Conservation (phyloP, 1,284 basidiomycete species). For the Stereum hirsutum region DNA sequence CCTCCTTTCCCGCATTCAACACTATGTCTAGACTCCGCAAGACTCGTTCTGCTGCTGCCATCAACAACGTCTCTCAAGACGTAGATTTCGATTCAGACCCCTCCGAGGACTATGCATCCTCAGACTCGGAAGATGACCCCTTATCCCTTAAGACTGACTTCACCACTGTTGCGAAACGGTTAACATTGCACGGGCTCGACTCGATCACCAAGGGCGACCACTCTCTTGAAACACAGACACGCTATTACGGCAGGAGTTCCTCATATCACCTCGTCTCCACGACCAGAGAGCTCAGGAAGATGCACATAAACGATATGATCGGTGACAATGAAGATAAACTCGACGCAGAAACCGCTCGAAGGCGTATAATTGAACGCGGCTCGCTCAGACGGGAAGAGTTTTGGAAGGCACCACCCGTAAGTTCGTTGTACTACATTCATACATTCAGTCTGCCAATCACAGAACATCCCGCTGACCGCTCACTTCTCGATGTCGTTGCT, state of each 20-base stretch:
- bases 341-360: not conserved
- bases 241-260: conserved; percentile 51
- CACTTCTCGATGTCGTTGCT: too few species aligned
- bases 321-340: conserved; percentile 1
- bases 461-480: too few species aligned
- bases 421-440: too few species aligned
- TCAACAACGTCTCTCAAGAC: not conserved
- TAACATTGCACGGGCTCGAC: conserved; percentile 28
- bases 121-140: conserved; percentile 9
- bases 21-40: not conserved
- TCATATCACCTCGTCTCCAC: conserved; percentile 36
- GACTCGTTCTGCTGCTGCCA: not conserved
- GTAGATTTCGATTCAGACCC: not conserved
- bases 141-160: conserved; percentile 14
- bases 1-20: not conserved
- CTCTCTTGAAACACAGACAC: conserved; percentile 25
- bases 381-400: conserved; percentile 19
- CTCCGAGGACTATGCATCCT: conserved; percentile 1
- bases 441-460: too few species aligned
- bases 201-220: conserved; percentile 18
- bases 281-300: conserved; percentile 36
- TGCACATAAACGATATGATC: conserved; percentile 22
- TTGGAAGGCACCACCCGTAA: conserved; percentile 26
- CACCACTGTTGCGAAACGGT: conserved; percentile 17
- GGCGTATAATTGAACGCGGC: not conserved